Percentiles rank a stretch among this genome's conserved stretches.
Conservation (phyloP, 148 eudicot genomes). For the Persicaria maculosa region DNA sequence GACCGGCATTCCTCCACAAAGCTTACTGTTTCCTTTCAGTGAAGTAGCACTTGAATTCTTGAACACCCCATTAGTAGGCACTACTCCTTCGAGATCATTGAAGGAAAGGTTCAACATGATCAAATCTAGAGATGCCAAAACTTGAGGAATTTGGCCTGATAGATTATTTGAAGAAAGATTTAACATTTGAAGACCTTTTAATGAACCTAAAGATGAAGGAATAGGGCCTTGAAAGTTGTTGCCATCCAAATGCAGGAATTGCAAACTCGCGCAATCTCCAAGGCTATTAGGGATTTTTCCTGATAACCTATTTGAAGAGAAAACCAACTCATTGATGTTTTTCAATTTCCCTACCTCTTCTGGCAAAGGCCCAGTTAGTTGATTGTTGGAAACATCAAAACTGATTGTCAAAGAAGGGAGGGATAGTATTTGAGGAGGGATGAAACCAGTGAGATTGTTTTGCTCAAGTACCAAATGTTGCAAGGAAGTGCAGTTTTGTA, state of each 20-base stretch:
- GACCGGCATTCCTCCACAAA: constrained; percentile 21
- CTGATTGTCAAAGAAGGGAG: constrained; percentile 4
- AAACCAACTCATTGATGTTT: neutral
- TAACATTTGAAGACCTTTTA: constrained; percentile 7
- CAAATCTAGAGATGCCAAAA: constrained; percentile 12
- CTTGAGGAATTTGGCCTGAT: constrained; percentile 20
- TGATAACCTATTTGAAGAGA: constrained; percentile 10
- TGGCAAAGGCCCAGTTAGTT: constrained; percentile 16
- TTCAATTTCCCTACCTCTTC: constrained; percentile 5
- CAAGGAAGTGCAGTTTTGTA: neutral
- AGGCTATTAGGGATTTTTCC: constrained; percentile 15
- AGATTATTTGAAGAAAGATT: constrained; percentile 20
- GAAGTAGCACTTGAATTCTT: constrained; percentile 8
- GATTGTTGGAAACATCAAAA: neutral
- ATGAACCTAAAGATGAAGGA: constrained; percentile 15
- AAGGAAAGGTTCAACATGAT: constrained; percentile 13
- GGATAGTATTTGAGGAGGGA: constrained; percentile 5
- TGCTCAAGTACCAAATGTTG: neutral
- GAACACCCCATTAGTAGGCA: constrained; percentile 18
- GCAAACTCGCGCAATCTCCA: constrained; percentile 10
- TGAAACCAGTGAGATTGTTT: neutral
- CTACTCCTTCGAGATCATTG: constrained; percentile 21
- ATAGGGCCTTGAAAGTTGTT: constrained; percentile 19
- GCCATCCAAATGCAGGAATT: neutral
- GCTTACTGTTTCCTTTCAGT: constrained; percentile 17